Conservation (phyloP, 495 filamentous ascomycete genomes). For the Massariosphaeria phaeospora region DNA sequence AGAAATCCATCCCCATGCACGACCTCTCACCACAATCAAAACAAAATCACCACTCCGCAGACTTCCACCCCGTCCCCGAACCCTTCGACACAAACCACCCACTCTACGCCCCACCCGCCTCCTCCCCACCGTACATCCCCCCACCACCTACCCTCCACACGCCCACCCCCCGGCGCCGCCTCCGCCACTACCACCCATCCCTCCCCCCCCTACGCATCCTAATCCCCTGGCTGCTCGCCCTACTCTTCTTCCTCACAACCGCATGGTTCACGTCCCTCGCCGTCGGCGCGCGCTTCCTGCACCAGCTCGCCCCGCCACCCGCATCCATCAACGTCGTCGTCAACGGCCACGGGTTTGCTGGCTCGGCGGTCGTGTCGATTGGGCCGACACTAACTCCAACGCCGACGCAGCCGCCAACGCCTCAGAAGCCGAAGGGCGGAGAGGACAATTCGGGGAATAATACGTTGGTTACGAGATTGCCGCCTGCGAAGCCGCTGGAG, state of each 20-base stretch:
- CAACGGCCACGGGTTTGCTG: too few relatives aligned
- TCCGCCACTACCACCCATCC: not conserved
- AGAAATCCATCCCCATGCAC: not conserved
- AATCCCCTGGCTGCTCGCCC: conserved; percentile 14
- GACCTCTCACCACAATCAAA: not conserved
- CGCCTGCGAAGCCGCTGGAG: too few relatives aligned
- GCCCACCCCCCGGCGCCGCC: not conserved
- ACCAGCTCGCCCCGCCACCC: not conserved
- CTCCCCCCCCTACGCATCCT: not conserved
- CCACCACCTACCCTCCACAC: not conserved
- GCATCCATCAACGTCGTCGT: conserved; percentile 9
- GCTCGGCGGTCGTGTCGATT: too few relatives aligned
- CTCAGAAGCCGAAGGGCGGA: not conserved
- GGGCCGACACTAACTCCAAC: too few relatives aligned
- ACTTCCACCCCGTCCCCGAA: conserved; percentile 1
- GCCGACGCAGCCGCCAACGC: not conserved
- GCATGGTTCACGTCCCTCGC: conserved; percentile 15
- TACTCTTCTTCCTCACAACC: conserved; percentile 14
- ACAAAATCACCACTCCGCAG: too few relatives aligned
- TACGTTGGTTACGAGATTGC: too few relatives aligned
- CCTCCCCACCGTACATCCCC: too few relatives aligned
- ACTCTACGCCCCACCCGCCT: conserved; percentile 5
- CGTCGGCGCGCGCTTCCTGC: not conserved
- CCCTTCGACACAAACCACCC: conserved; percentile 22
- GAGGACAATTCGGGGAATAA: too few relatives aligned